Evolutionary conservation across 2,329 filamentous ascomycete species (phyloP), one percentile per base, ranked within the genome.

Genomic region (Fusarium keratoplasticum): DNA sequence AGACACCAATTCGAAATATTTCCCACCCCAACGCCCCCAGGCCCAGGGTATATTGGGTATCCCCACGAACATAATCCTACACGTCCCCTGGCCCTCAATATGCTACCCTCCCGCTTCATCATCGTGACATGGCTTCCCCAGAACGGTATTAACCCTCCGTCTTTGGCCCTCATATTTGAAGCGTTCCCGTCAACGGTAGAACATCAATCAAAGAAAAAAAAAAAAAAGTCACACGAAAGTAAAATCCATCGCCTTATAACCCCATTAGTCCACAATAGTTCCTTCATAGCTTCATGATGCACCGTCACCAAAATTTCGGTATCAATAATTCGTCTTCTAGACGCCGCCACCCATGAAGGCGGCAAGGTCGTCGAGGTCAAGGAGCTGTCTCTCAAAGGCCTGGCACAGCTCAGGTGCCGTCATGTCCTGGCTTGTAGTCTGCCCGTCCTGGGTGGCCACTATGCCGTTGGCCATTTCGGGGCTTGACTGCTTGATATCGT

Each of bases 291-390:
- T 62, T 75, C 52, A 52, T 75, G 25, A 35, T 35, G n/a, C 31
- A 16, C 4, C 29, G 25, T 42, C 18, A 14, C 27, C 25, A 20
- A 40, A 44, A 20, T 57, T 36, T n/a, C 40, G 16, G 7, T 63
- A 27, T 10, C 6, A 55, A 36, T 47, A 36, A 29, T 61, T 55
- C 40, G 25, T 52, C 16, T 58, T 31, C 74, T 71, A 91, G 71
- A 91, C 89, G 69, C 89, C 89, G 22, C 89, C 89, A 22, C 89
- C 89, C 89, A 91, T 91, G 63, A 91, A 90, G 4, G 89, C 89
- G 35, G 89, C 89, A 13, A 91, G 85, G 75, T 91, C 89, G 70
- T 91, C 89, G 8, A 91, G 83, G 78, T 91, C 89, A 13, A 91
- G 82, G 1, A 91, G 84, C 79, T 91, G 89, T 35, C 88, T 84